phyloP scores from a whole-genome alignment of 306 rosid genomes.

The Inga oerstediana region DNA sequence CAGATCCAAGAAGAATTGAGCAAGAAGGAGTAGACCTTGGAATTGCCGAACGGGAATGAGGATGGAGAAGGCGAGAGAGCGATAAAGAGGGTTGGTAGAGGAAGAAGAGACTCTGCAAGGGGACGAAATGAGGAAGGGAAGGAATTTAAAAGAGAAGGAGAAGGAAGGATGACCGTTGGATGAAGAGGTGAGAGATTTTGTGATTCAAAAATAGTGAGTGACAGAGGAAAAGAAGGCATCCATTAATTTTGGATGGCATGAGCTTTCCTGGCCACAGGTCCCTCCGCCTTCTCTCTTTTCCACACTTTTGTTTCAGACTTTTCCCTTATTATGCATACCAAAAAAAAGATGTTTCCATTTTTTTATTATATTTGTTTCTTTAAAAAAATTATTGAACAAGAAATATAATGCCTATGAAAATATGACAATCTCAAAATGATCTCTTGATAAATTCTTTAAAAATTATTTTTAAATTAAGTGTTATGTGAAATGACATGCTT shows the following conservation, averaged over 20 bases:
- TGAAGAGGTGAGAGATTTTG: not conserved
- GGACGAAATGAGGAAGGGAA: slow-evolving; percentile 37
- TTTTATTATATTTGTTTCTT: not conserved
- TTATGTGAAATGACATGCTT: too few relatives aligned
- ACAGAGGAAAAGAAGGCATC: slow-evolving; percentile 21
- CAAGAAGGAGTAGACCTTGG: slow-evolving; percentile 49
- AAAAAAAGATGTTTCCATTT: too few relatives aligned
- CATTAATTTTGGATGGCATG: slow-evolving; percentile 23
- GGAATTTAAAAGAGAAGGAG: slow-evolving; percentile 42
- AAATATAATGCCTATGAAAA: too few relatives aligned
- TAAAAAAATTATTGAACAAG: too few relatives aligned
- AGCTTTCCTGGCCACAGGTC: slow-evolving; percentile 6
- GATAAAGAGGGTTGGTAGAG: slow-evolving; percentile 25
- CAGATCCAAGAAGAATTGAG: slow-evolving; percentile 38
- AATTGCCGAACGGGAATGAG: slow-evolving; percentile 42
- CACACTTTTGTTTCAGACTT: not conserved
- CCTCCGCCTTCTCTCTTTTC: slow-evolving; percentile 6
- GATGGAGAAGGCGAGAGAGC: slow-evolving; percentile 43
- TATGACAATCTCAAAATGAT: too few relatives aligned
- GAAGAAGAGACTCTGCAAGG: slow-evolving; percentile 22
- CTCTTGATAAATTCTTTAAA: too few relatives aligned
- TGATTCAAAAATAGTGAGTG: slow-evolving; percentile 28
- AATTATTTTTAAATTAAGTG: too few relatives aligned
- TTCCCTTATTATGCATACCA: not conserved
- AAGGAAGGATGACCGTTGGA: slow-evolving; percentile 63